phyloP scores from a whole-genome alignment of 768 basidiomycete species.

The Zangia roseola region DNA sequence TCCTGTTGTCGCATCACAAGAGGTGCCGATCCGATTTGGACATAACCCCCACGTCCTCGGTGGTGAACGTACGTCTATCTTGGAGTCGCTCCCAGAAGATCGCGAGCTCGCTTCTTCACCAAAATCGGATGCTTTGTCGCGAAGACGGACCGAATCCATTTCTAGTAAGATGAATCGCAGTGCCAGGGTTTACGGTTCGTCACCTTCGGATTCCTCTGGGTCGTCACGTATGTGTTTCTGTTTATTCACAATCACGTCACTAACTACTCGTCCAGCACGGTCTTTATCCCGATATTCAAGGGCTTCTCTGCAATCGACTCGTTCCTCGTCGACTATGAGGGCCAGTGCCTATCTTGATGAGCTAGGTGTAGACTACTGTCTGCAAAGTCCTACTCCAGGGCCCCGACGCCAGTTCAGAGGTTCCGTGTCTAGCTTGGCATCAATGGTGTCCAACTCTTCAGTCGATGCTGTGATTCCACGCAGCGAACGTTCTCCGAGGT shows the following conservation, averaged over 20 bases:
- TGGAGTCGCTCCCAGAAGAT: conserved; percentile 55
- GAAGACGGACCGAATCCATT: conserved; percentile 18
- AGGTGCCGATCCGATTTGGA: conserved; percentile 25
- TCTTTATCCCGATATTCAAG: conserved; percentile 20
- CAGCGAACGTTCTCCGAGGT: conserved; percentile 15
- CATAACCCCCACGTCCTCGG: conserved; percentile 24
- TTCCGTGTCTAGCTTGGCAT: conserved; percentile 55
- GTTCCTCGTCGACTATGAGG: conserved; percentile 26
- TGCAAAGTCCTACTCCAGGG: conserved; percentile 23
- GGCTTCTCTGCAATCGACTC: conserved; percentile 32
- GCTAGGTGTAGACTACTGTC: conserved; percentile 28
- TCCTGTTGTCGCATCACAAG: conserved; percentile 25
- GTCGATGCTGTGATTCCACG: conserved; percentile 57
- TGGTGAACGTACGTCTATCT: conserved; percentile 20
- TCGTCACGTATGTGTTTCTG: conserved; percentile 10
- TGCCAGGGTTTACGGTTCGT: conserved; percentile 19
- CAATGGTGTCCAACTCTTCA: conserved; percentile 55
- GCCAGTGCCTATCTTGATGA: conserved; percentile 30
- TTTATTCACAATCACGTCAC: not conserved
- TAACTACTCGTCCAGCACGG: conserved; percentile 16
- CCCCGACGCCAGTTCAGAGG: conserved; percentile 24
- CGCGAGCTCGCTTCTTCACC: conserved; percentile 35
- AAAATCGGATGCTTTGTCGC: conserved; percentile 14
- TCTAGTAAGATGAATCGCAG: conserved; percentile 17
- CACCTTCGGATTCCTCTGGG: conserved; percentile 10